Percentiles rank a stretch among this genome's conserved stretches.
Conservation (phyloP, 2,329 filamentous ascomycete genomes). For the Parasarocladium wereldwijsianum region DNA sequence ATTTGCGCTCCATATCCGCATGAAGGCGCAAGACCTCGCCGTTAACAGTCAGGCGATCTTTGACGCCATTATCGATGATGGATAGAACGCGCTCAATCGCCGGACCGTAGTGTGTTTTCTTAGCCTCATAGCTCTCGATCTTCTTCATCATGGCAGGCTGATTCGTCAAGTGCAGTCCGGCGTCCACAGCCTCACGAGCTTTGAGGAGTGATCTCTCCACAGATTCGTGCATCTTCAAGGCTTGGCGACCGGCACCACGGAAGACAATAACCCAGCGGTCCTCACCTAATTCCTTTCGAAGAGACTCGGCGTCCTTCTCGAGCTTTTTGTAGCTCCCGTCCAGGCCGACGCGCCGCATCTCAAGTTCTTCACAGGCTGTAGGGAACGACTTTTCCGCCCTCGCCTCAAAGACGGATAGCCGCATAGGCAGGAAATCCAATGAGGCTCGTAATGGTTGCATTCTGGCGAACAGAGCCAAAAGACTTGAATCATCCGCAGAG, state of each 20-base stretch:
- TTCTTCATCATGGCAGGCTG: constrained; percentile 60
- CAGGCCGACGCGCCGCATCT: constrained; percentile 56
- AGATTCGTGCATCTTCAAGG: constrained; percentile 92
- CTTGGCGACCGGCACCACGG: constrained; percentile 78
- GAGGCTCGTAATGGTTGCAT: constrained; percentile 92
- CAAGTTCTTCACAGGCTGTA: constrained; percentile 78
- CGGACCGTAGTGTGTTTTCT: constrained; percentile 85
- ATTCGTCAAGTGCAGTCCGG: constrained; percentile 58
- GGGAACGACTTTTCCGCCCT: constrained; percentile 71
- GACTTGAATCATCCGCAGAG: constrained; percentile 69
- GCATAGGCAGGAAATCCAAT: constrained; percentile 90
- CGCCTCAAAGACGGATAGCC: constrained; percentile 70
- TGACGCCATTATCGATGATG: constrained; percentile 92
- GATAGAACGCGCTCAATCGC: constrained; percentile 82
- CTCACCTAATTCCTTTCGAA: constrained; percentile 82
- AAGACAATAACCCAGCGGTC: constrained; percentile 96
- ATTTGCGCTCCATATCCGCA: constrained; percentile 71
- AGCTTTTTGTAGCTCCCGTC: constrained; percentile 81
- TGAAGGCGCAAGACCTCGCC: constrained; percentile 84
- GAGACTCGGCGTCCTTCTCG: constrained; percentile 75
- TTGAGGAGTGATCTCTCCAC: constrained; percentile 78
- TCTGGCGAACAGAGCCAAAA: constrained; percentile 80
- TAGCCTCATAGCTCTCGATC: constrained; percentile 85
- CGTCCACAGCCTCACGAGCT: constrained; percentile 65
- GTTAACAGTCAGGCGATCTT: constrained; percentile 89